Evolutionary conservation across 2,329 filamentous ascomycete genomes (phyloP).

Genomic region (Talaromyces sp.): DNA sequence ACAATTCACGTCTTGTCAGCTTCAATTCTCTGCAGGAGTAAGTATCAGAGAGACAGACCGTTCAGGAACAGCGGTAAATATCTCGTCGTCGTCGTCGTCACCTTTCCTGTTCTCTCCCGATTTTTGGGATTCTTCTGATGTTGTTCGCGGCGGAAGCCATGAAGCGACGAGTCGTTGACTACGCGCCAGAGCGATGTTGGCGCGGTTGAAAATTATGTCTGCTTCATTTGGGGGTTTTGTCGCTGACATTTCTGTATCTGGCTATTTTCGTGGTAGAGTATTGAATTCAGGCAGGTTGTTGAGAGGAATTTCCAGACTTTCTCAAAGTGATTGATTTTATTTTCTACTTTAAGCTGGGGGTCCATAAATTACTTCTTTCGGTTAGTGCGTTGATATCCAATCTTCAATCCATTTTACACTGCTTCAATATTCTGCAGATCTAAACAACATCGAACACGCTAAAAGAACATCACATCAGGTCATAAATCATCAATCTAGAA

Average conservation of each 20-base stretch:
- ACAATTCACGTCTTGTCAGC: neutral
- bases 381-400: neutral
- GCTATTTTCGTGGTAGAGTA: too few relatives aligned
- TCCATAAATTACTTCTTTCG: conserved; percentile 4
- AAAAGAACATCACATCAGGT: conserved; percentile 1
- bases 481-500: neutral
- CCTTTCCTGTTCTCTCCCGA: conserved; percentile 35
- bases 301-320: too few relatives aligned
- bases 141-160: conserved; percentile 49
- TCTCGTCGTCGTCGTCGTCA: conserved; percentile 51
- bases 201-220: conserved; percentile 52
- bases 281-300: neutral
- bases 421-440: neutral
- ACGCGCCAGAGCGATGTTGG: conserved; percentile 50
- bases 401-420: neutral
- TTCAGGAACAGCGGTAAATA: conserved; percentile 51
- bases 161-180: conserved; percentile 52
- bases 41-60: conserved; percentile 38
- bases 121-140: conserved; percentile 31
- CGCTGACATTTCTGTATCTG: conserved; percentile 23
- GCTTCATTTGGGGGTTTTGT: conserved; percentile 35
- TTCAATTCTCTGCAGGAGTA: neutral
- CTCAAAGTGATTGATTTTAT: neutral
- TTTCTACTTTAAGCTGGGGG: neutral
- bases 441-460: neutral